These are phyloP conservation scores for Voacanga thouarsii DNA, from an alignment of 257 asterid genomes.

Conservation along the genomic window DNA sequence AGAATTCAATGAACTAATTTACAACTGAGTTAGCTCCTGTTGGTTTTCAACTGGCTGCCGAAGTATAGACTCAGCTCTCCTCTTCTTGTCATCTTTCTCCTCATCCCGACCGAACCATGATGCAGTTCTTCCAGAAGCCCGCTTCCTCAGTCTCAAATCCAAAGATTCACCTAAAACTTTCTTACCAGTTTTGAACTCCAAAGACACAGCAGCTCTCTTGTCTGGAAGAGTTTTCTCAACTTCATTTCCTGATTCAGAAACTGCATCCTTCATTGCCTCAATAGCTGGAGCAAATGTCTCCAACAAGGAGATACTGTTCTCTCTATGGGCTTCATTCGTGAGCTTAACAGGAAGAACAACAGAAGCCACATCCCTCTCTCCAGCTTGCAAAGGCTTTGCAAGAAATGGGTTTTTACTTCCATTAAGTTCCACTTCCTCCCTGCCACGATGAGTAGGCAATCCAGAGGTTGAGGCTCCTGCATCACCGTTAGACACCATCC, in stretches of 20 bases:
- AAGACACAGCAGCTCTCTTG: conserved; percentile 58
- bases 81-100: conserved; percentile 86
- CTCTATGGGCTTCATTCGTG: conserved; percentile 24
- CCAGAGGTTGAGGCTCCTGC: conserved; percentile 45
- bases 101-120: conserved; percentile 74
- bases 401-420: conserved; percentile 44
- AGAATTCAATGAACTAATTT: conserved; percentile 53
- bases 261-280: conserved; percentile 84
- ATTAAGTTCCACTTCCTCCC: conserved; percentile 25
- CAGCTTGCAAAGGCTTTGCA: conserved; percentile 44
- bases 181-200: conserved; percentile 71
- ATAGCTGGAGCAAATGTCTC: conserved; percentile 95
- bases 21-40: conserved; percentile 85
- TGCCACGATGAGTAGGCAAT: conserved; percentile 31
- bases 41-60: conserved; percentile 71
- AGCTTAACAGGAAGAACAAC: conserved; percentile 44
- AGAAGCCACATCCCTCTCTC: conserved; percentile 43
- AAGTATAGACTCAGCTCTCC: conserved; percentile 78
- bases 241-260: conserved; percentile 55
- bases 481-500: conserved; percentile 64
- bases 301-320: conserved; percentile 54
- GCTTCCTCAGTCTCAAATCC: conserved; percentile 78
- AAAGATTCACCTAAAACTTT: conserved; percentile 71
- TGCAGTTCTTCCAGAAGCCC: conserved; percentile 44
- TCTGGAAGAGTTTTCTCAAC: conserved; percentile 46